Evolutionary conservation across 140 eudicot species (phyloP), one percentile per base, ranked within the genome.

Genomic region (Bidens hawaiensis): DNA sequence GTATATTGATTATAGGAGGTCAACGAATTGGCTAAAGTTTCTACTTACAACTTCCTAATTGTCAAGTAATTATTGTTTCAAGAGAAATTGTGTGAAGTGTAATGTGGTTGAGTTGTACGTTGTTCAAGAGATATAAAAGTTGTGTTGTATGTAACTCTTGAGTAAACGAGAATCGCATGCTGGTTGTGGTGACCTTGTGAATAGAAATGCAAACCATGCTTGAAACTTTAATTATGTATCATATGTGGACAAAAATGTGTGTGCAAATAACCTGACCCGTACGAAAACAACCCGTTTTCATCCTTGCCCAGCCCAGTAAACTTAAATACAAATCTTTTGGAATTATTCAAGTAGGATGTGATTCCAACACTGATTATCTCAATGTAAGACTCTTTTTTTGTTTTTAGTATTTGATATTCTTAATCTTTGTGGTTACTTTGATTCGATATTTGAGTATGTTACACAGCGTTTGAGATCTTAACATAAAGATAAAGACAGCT

Each of bases 291-390:
- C 15, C 27, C 7, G 14, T 21, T 49, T 49, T 22, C 55, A 42
- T 19, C 8, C 53, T 7, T 5, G 25, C 0, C 54, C 6, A 19
- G 12, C 14, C 14, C 33, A 0, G 6, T 10, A 49, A 21, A 22
- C 28, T 31, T 28, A 19, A 9, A 16, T 48, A 38, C n/a, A 65
- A 24, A 19, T 52, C 4, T 42, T 14, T n/a, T 47, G 67, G 60
- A 45, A 60, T 60, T 64, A 23, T 79, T 45, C 60, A 77, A 85
- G 64, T 59, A 45, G 60, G 47, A 33, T 63, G 52, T 54, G 62
- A 61, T 71, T 77, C 69, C 53, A 60, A 51, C 55, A n/a, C 68
- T 52, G 52, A 10, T 42, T 23, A 58, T 78, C 56, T 64, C 58
- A n/a, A 54, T 54, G 84, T 79, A 74, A 9, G 81, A 49, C 6